These are phyloP conservation scores for Corchorus olitorius DNA, from an alignment of 345 rosid genomes.

Conservation along the genomic window DNA sequence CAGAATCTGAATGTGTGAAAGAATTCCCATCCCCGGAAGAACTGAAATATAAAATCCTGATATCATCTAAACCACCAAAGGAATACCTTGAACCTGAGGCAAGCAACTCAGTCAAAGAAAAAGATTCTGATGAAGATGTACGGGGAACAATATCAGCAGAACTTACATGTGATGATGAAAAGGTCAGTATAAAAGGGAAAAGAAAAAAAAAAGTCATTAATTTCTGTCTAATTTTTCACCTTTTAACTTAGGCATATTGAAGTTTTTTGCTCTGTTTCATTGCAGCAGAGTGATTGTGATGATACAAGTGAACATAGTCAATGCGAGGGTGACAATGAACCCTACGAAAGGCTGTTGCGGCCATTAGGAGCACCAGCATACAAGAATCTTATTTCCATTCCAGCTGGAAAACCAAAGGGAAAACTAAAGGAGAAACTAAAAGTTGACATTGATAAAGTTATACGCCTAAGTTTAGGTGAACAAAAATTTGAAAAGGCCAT, in stretches of 20 bases:
- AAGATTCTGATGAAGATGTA: constrained; percentile 54
- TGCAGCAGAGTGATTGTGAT: constrained; percentile 53
- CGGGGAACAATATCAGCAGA: constrained; percentile 28
- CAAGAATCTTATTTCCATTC: constrained; percentile 58
- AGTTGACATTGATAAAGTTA: constrained; percentile 49
- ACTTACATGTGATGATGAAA: constrained; percentile 36
- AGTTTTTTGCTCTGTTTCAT: background rate
- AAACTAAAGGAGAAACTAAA: constrained; percentile 49
- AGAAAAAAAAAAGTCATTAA: background rate
- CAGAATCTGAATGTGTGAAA: constrained; percentile 47
- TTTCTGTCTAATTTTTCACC: background rate
- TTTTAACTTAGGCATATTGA: background rate
- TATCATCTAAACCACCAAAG: constrained; percentile 73
- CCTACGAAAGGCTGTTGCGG: constrained; percentile 30
- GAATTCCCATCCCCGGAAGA: constrained; percentile 79
- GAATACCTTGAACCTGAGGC: constrained; percentile 31
- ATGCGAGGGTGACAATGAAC: constrained; percentile 36
- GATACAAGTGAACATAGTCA: constrained; percentile 37
- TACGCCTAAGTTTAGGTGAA: constrained; percentile 71
- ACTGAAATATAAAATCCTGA: constrained; percentile 52
- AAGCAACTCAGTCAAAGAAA: constrained; percentile 25
- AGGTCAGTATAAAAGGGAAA: constrained; percentile 22
- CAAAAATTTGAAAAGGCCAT: constrained; percentile 60
- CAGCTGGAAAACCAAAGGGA: constrained; percentile 59
- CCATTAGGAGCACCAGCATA: constrained; percentile 40